Base-by-base conservation (phyloP, 75 land plant species). In the Pinus taeda region DNA sequence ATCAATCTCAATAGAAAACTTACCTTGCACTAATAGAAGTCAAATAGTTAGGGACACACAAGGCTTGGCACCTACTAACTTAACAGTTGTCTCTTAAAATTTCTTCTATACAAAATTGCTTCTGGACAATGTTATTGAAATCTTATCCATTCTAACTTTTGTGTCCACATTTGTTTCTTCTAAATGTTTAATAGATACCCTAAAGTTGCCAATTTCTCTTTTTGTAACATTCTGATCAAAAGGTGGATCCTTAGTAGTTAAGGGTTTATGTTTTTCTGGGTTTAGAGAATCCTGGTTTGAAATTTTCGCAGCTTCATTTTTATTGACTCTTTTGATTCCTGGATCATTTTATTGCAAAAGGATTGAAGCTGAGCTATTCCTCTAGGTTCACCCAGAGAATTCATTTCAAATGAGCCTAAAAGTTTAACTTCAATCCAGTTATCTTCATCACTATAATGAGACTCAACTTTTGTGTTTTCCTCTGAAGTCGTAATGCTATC, bases 41-140 rank as follows among this genome's bases (percentile, higher is more conserved):
- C 95, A 90, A 57, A 93, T 74, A 12, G 95, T 93, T 72, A 93
- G 30, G 22, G 84, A 88, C 22, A 78, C 74, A 78, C 95, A 93
- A 22, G 95, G 90, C n/a, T 75, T 59, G 59, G 89, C 80, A 88
- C 88, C 90, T 73, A 62, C 74, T 15, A 93, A 85, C 70, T 90
- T 83, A 75, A 90, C 89, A 29, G 90, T 88, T 72, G 92, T 90
- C 75, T 93, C 95, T 75, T 86, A 88, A 13, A 79, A 29, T 11
- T 83, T 81, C 87, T 79, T 45, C 49, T 45, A 8, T 6, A 8
- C 6, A 45, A 45, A 45, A 45, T 45, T 45, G 49, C 49, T 45
- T 49, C 39, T 42, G 42, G 55, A 49, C 55, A 49, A 8, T 8
- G 55, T 9, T 49, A 49, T 11, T 49, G 12, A 49, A 49, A 12